Base-by-base conservation (phyloP, 176 grass and related monocot species). In the Musa itinerans region DNA sequence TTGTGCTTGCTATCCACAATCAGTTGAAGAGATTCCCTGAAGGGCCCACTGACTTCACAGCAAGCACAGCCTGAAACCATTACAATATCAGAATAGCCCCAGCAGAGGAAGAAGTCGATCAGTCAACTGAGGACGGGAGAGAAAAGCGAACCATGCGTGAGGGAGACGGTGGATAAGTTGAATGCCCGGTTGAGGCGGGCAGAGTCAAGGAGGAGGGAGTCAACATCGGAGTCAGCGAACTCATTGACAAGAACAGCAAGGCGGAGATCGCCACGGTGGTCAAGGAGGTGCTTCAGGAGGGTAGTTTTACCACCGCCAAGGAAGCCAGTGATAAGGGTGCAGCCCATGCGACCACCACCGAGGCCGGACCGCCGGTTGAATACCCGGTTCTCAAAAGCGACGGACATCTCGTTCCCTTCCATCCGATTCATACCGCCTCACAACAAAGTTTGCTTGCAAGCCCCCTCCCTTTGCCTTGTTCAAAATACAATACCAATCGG, bases 1-100 rank as follows among this genome's bases (percentile, higher is more conserved):
- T 76, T 76, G 74, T 76, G 74, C 74, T 64, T 76, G 59, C 74
- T 76, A 49, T 64, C 57, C 19, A 76, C 74, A 52, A 76, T 76
- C 58, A 58, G 56, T 11, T 76, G 57, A 50, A 76, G 58, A 24
- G 74, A 76, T 51, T 76, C 74, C 19, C 74, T 49, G 74, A 76
- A 76, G 10, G 74, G 74, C 4, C 74, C 74, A 23, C 43, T 62
- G 29, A 76, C 34, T 51, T 76, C 58, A 34, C 74, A 64, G 8
- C 57, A 76, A 51, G 57, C 74, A 25, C 74, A 76, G 57, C 74
- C 74, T 76, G 74, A 64, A 50, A 73, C 4, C 71, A 54, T 16
- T 2, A 17, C 52, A 22, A 24, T 10, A 23, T 53, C 50, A 25
- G 50, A 25, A 14, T 53, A 26, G 52, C 21, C 0, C 0, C n/a